Percentiles rank a stretch among this genome's conserved stretches.
These are phyloP conservation scores for Schwanniomyces vanrijiae DNA, from an alignment of 805 yeast genomes.

Conservation along the genomic window DNA sequence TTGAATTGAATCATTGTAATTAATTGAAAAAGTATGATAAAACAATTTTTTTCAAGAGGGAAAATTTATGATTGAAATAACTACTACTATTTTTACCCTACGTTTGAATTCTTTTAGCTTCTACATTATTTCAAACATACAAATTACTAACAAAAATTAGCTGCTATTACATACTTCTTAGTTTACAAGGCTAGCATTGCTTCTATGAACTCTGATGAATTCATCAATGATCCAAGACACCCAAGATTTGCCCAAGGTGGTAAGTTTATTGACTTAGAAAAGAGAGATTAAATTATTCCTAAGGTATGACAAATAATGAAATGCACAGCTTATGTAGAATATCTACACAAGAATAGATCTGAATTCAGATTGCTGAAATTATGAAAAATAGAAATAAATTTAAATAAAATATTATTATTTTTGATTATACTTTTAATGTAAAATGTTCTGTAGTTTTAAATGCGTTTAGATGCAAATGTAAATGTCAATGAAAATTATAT, in stretches of 20 bases:
- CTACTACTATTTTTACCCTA: background rate
- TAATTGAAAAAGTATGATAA: too few species aligned
- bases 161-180: slow-evolving; percentile 65
- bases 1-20: background rate
- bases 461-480: too few species aligned
- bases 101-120: background rate
- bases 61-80: too few species aligned
- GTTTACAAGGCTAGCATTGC: slow-evolving; percentile 69
- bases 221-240: slow-evolving; percentile 93
- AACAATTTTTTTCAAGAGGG: background rate
- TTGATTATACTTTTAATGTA: background rate
- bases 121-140: background rate
- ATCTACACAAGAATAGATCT: background rate
- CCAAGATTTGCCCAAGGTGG: slow-evolving; percentile 72
- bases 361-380: background rate
- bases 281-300: slow-evolving; percentile 13
- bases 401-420: background rate
- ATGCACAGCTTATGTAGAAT: background rate
- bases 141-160: slow-evolving; percentile 29
- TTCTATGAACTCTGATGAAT: slow-evolving; percentile 72
- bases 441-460: background rate
- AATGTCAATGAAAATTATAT: too few species aligned
- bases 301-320: background rate
- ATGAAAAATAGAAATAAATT: slow-evolving; percentile 2
- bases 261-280: slow-evolving; percentile 34